phyloP scores from a whole-genome alignment of 306 rosid species.

The Hylodesmum podocarpum region DNA sequence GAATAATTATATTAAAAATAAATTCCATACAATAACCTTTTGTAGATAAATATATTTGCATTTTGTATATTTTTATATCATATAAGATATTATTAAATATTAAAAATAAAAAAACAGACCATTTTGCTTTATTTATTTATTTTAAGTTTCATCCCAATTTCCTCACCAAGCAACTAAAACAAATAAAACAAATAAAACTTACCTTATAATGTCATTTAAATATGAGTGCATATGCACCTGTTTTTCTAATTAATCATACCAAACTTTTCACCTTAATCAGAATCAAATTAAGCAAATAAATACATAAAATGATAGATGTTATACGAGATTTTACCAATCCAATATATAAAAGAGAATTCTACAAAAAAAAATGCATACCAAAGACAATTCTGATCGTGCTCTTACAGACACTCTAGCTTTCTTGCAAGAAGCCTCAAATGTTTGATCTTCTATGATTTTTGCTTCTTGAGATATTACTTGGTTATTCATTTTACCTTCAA shows the following conservation, averaged over 20 bases:
- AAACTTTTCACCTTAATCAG: neutral
- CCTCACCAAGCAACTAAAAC: neutral
- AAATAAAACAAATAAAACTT: neutral
- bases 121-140: too few relatives aligned
- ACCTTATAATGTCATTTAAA: neutral
- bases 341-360: neutral
- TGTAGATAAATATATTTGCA: neutral
- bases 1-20: neutral
- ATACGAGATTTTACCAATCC: neutral
- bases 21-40: neutral
- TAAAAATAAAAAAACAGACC: too few relatives aligned
- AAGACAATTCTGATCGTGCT: conserved; percentile 34
- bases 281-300: neutral
- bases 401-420: conserved; percentile 49
- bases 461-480: conserved; percentile 5
- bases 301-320: neutral
- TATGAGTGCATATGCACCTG: neutral
- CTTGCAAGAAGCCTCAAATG: conserved; percentile 20
- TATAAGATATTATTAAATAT: too few relatives aligned
- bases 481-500: neutral
- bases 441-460: conserved; percentile 18
- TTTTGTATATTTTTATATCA: neutral
- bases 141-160: neutral
- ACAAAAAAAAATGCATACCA: conserved; percentile 32
- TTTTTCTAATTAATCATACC: neutral